Percentiles rank a stretch among this genome's conserved stretches.
Evolutionary conservation across 345 rosid species (phyloP).

Genomic region (Eucalyptus microcorys): DNA sequence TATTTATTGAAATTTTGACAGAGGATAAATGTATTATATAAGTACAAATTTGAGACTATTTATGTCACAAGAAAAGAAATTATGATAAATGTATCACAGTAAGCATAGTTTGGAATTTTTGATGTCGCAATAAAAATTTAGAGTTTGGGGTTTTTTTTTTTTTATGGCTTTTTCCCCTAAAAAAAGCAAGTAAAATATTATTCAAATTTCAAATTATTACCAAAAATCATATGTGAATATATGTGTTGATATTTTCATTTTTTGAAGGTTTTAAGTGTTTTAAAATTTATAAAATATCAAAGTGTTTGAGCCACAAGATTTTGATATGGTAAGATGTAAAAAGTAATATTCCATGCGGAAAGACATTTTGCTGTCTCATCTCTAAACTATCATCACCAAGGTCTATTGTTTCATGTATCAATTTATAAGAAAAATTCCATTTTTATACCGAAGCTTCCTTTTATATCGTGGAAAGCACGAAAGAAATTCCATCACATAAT

Average conservation of each 20-base stretch:
- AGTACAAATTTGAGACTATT: no score
- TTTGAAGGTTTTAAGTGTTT: not conserved
- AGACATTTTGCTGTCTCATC: not conserved
- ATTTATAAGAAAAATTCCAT: not conserved
- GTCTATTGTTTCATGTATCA: not conserved
- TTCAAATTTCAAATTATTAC: no score
- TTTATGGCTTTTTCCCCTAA: accelerated
- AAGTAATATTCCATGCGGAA: accelerated
- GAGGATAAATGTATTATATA: no score
- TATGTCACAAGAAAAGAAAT: no score
- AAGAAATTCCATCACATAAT: not conserved
- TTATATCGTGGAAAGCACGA: not conserved
- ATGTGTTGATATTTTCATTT: not conserved
- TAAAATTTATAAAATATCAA: no score
- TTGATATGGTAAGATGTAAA: not conserved
- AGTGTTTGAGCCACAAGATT: not conserved
- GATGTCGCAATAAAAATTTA: no score
- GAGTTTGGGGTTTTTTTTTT: no score
- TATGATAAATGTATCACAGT: no score
- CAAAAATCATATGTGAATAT: no score
- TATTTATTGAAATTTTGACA: no score
- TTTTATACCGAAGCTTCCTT: not conserved
- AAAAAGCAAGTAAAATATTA: no score
- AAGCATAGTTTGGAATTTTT: no score
- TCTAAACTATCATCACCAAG: not conserved